Evolutionary conservation across 441 rosid genomes (phyloP).

Genomic region (Euphorbia schlechtendalii): DNA sequence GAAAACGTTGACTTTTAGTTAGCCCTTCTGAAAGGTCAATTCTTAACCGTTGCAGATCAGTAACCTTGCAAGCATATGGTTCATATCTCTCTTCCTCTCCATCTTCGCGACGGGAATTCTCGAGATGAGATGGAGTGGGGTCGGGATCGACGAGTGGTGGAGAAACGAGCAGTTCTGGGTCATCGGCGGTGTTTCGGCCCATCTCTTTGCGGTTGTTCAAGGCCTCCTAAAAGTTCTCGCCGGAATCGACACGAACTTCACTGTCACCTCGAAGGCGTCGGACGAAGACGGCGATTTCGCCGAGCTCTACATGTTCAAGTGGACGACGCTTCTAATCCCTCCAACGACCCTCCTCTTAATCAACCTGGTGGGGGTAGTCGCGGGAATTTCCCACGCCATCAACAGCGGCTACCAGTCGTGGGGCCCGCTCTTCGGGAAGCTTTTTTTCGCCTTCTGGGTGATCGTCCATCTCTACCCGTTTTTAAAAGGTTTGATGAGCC

Average conservation of each 20-base stretch:
- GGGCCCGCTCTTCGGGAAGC: too few species aligned
- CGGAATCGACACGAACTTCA: slow-evolving; percentile 90
- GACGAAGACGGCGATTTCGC: slow-evolving; percentile 85
- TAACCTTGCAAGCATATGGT: slow-evolving; percentile 93
- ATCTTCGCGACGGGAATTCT: slow-evolving; percentile 93
- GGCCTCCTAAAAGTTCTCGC: slow-evolving; percentile 90
- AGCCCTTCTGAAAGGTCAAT: slow-evolving; percentile 4
- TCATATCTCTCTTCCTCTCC: slow-evolving; percentile 91
- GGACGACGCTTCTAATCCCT: slow-evolving; percentile 94
- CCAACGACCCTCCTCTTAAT: slow-evolving; percentile 87
- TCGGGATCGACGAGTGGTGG: slow-evolving; percentile 99
- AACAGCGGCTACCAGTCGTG: slow-evolving; percentile 91
- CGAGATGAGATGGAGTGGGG: slow-evolving; percentile 98
- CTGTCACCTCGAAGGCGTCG: slow-evolving; percentile 90
- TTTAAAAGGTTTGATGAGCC: slow-evolving; percentile 96
- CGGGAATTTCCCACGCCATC: slow-evolving; percentile 82
- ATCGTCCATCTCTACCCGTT: slow-evolving; percentile 91
- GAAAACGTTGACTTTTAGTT: neutral
- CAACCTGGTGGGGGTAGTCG: slow-evolving; percentile 88
- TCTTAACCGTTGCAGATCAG: slow-evolving; percentile 57
- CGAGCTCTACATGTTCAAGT: slow-evolving; percentile 85
- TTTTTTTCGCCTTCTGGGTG: slow-evolving; percentile 97
- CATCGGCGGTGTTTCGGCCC: slow-evolving; percentile 90
- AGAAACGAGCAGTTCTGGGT: slow-evolving; percentile 99
- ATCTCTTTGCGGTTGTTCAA: slow-evolving; percentile 89